Percentiles rank a stretch among this genome's conserved stretches.
phyloP scores from a whole-genome alignment of 805 yeast genomes.

The Yarrowia osloensis region DNA sequence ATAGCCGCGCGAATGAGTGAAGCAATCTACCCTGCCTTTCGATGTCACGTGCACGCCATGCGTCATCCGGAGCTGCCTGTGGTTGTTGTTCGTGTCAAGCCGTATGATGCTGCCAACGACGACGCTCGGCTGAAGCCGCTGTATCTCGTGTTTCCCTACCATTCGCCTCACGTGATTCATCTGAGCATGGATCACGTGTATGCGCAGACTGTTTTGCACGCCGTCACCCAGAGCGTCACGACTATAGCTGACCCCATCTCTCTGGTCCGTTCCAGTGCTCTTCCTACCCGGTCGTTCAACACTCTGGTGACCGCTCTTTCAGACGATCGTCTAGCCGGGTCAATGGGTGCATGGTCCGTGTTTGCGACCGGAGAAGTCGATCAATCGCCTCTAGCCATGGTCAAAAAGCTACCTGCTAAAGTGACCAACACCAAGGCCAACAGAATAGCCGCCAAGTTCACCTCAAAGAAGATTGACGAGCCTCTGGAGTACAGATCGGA shows the following conservation, averaged over 20 bases:
- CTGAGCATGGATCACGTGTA: conserved; percentile 51
- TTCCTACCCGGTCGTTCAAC: conserved; percentile 52
- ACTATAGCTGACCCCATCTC: conserved; percentile 49
- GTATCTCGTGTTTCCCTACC: conserved; percentile 65
- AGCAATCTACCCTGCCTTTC: conserved; percentile 45
- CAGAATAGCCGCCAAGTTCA: conserved; percentile 10
- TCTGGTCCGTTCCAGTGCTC: conserved; percentile 44
- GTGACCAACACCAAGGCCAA: not conserved
- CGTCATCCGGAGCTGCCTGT: conserved; percentile 65
- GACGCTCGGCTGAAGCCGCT: conserved; percentile 51
- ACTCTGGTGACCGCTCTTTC: conserved; percentile 63
- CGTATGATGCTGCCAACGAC: conserved; percentile 51
- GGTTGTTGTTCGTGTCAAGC: conserved; percentile 63
- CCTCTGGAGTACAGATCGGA: conserved; percentile 29
- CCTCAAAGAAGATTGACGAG: not conserved
- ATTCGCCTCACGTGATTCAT: conserved; percentile 68
- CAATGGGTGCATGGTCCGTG: conserved; percentile 69
- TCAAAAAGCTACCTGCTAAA: not conserved
- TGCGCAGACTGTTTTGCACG: conserved; percentile 58
- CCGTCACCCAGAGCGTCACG: conserved; percentile 57
- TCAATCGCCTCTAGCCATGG: conserved; percentile 51
- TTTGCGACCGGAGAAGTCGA: conserved; percentile 72
- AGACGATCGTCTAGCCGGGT: conserved; percentile 58
- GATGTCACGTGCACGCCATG: conserved; percentile 60
- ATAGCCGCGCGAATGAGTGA: conserved; percentile 53